phyloP scores from a whole-genome alignment of 495 filamentous ascomycete genomes.

The Annulohypoxylon nitens region DNA sequence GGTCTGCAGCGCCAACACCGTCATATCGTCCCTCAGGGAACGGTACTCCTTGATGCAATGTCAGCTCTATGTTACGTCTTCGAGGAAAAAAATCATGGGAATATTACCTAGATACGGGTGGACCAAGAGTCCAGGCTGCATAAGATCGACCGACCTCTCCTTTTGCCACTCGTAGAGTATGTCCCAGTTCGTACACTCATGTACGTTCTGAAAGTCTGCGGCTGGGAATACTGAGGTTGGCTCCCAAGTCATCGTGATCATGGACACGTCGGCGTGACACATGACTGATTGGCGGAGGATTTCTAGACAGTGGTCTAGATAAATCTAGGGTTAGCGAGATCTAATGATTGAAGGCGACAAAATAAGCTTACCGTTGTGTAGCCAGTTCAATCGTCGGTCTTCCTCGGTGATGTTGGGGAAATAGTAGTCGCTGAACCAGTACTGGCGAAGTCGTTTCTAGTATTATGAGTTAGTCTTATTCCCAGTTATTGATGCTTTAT shows the following conservation, averaged over 20 bases:
- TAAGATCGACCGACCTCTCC: not conserved
- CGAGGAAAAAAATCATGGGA: not conserved
- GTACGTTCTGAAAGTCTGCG: not conserved
- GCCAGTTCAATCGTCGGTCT: not conserved
- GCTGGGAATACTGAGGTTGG: not conserved
- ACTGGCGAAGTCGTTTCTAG: not conserved
- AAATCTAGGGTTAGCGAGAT: not conserved
- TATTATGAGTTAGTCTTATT: not conserved
- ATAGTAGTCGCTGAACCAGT: not conserved
- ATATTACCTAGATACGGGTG: not conserved
- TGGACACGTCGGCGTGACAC: not conserved
- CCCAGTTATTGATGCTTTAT: not conserved
- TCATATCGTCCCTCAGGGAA: not conserved
- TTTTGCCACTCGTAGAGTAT: constrained; percentile 4
- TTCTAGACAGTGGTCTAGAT: not conserved
- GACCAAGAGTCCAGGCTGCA: not conserved
- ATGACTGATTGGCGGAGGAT: constrained; percentile 2
- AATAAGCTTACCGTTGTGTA: not conserved
- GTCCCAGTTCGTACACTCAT: not conserved
- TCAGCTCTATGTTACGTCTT: not conserved
- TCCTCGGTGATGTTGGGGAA: not conserved
- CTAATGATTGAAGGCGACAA: not conserved
- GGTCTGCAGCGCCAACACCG: not conserved
- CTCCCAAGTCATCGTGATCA: not conserved
- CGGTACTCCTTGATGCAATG: not conserved